Evolutionary conservation across 176 grass and related monocot species (phyloP), one percentile per base, ranked within the genome.

Genomic region (Phragmites australis): DNA sequence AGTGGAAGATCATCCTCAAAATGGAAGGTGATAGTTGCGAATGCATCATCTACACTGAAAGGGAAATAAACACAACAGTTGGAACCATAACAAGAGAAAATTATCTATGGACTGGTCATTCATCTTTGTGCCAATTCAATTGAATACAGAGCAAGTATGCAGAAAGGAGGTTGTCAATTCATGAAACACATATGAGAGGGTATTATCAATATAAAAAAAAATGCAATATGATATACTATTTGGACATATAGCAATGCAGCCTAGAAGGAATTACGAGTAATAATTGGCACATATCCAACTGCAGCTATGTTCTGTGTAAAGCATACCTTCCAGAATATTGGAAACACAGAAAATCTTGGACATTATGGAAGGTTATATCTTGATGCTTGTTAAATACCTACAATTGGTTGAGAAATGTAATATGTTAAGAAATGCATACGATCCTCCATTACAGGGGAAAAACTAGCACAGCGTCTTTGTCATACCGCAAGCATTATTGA

Each of bases 301-400:
- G 54, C 22, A 79, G 57, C 23, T 72, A 65, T 42, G 52, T 73
- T 73, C 8, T 68, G 30, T 68, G 61, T 45, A 84, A 75, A 76
- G 34, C 87, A 79, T 89, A 98, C 96, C 83, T 95, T 93, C 66
- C 86, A 79, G 61, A 16, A 59, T 94, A 98, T 29, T 63, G 51
- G 43, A 98, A 98, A 89, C 96, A 98, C 46, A 85, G 45, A 75
- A 98, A 98, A 37, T 93, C 92, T 85, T 98, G 96, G 85, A 87
- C 41, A 41, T 65, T 82, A 65, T 77, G 92, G 70, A 98, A 89
- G 17, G 40, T 65, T 82, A 98, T 87, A 93, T 91, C 90, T 81
- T 83, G 80, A 86, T 90, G 92, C 74, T 87, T 82, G 44, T 78
- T 72, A 69, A 98, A 92, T 56, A 94, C 80, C 96, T 98, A 76